These are phyloP conservation scores for Triglochin maritima DNA, from an alignment of 106 monocot genomes.

Conservation along the genomic window DNA sequence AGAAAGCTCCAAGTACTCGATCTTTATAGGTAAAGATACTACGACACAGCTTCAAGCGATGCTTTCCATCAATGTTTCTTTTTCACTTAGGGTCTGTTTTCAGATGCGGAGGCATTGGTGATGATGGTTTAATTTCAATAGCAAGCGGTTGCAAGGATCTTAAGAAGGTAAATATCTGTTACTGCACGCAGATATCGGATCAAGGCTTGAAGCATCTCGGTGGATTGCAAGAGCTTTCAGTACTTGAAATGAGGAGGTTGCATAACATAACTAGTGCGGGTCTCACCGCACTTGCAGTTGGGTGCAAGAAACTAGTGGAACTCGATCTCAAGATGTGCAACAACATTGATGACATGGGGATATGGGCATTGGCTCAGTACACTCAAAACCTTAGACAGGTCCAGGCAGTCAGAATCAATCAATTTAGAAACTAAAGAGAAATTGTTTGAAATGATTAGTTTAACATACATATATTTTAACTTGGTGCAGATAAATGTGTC, in stretches of 20 bases:
- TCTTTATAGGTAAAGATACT: slow-evolving; percentile 52
- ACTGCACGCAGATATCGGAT: slow-evolving; percentile 65
- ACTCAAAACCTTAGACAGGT: slow-evolving; percentile 73
- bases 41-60: too few relatives aligned
- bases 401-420: not conserved
- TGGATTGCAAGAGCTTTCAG: slow-evolving; percentile 35
- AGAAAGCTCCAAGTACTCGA: slow-evolving; percentile 58
- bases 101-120: slow-evolving; percentile 51
- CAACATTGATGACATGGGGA: slow-evolving; percentile 46
- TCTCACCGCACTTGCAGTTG: slow-evolving; percentile 44
- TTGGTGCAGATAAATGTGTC: slow-evolving; percentile 57
- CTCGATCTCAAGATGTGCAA: slow-evolving; percentile 65
- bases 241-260: slow-evolving; percentile 64
- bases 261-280: slow-evolving; percentile 40
- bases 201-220: slow-evolving; percentile 47
- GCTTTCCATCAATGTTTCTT: not conserved
- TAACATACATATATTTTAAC: not conserved
- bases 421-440: too few relatives aligned
- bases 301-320: slow-evolving; percentile 45
- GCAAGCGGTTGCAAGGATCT: slow-evolving; percentile 58
- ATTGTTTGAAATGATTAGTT: not conserved
- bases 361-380: slow-evolving; percentile 49
- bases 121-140: slow-evolving; percentile 48
- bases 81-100: not conserved
- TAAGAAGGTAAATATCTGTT: slow-evolving; percentile 70